Conservation (phyloP, 2,329 filamentous ascomycete species). For the Plectosphaerella plurivora region DNA sequence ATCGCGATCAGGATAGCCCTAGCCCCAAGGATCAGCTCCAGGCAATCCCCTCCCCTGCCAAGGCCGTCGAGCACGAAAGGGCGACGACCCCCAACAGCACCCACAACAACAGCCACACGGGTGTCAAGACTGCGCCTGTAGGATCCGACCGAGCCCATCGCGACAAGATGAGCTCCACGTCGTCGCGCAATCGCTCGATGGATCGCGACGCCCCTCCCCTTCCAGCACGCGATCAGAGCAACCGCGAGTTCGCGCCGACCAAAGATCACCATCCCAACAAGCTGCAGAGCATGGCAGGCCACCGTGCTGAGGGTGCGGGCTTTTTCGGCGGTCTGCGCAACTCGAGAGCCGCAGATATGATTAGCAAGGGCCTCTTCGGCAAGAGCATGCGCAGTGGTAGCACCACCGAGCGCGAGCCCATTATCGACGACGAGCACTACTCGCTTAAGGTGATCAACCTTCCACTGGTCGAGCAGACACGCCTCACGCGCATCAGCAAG, state of each 20-base stretch:
- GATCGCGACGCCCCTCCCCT: conserved; percentile 47
- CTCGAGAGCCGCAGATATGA: conserved; percentile 72
- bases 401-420: conserved; percentile 58
- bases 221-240: conserved; percentile 35
- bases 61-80: conserved; percentile 30
- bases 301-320: conserved; percentile 47
- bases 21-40: conserved; percentile 29
- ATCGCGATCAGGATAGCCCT: conserved; percentile 42
- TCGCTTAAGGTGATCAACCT: conserved; percentile 79
- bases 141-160: conserved; percentile 63
- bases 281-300: not conserved
- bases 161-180: conserved; percentile 61
- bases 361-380: conserved; percentile 78
- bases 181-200: conserved; percentile 65
- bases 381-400: conserved; percentile 72
- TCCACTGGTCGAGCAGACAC: conserved; percentile 82
- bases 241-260: conserved; percentile 25
- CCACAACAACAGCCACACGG: conserved; percentile 22
- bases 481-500: conserved; percentile 88
- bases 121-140: conserved; percentile 59
- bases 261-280: not conserved
- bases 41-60: conserved; percentile 18
- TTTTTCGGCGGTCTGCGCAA: conserved; percentile 72
- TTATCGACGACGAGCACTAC: conserved; percentile 78
- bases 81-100: conserved; percentile 20